phyloP scores from a whole-genome alignment of 1,139 yeast species.

The Geotrichum fermentans region DNA sequence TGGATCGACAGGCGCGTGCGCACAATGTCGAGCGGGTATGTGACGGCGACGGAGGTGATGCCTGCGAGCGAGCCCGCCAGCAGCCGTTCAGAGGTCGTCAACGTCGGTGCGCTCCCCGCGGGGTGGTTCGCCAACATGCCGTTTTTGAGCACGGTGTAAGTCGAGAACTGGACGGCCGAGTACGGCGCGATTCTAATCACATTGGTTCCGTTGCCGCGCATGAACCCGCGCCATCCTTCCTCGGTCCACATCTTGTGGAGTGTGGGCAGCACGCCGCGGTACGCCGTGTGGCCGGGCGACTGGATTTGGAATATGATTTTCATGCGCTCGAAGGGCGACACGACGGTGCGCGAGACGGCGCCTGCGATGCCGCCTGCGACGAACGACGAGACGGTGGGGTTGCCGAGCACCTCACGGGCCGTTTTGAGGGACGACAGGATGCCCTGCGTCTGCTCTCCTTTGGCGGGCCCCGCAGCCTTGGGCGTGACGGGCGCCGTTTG shows the following conservation, averaged over 20 bases:
- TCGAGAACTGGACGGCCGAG: constrained; percentile 89
- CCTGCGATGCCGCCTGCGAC: constrained; percentile 82
- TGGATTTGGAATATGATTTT: constrained; percentile 88
- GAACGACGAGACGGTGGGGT: constrained; percentile 52
- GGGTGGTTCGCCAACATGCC: constrained; percentile 6
- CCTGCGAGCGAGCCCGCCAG: constrained; percentile 82
- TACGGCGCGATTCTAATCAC: constrained; percentile 89
- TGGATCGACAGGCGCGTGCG: constrained; percentile 86
- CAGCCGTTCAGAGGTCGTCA: constrained; percentile 55
- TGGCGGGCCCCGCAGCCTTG: too few relatives aligned
- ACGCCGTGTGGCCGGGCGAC: constrained; percentile 57
- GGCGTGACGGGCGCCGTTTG: too few relatives aligned
- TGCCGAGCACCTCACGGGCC: constrained; percentile 28
- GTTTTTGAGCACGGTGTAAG: constrained; percentile 68
- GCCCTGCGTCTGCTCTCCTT: too few relatives aligned
- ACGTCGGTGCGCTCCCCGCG: constrained; percentile 15
- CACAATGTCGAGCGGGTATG: constrained; percentile 88
- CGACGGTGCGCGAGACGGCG: constrained; percentile 86
- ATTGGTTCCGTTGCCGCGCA: constrained; percentile 85
- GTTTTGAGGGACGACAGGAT: too few relatives aligned
- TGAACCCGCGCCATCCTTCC: constrained; percentile 84
- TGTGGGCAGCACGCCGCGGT: constrained; percentile 71
- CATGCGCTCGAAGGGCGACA: constrained; percentile 91
- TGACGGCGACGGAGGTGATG: constrained; percentile 67
- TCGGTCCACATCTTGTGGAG: constrained; percentile 75